Evolutionary conservation across 768 basidiomycete species (phyloP).

Genomic region (Agaricus bisporus): DNA sequence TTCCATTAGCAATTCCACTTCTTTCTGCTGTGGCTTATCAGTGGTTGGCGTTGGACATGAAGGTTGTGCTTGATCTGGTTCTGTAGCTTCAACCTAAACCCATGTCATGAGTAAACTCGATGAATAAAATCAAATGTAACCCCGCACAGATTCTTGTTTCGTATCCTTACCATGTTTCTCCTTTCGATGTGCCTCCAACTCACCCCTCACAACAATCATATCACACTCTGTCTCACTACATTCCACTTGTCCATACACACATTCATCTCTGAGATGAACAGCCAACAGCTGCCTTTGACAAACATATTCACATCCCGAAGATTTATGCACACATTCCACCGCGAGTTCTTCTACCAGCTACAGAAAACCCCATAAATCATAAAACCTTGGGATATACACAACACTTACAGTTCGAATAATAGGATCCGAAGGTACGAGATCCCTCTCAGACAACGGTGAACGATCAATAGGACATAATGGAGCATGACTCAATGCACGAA

Average conservation of each 20-base stretch:
- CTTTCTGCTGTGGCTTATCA: background rate
- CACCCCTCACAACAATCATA: conserved; percentile 37
- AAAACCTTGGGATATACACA: background rate
- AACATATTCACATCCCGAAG: conserved; percentile 53
- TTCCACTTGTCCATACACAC: conserved; percentile 46
- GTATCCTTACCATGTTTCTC: conserved; percentile 13
- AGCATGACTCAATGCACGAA: conserved; percentile 59
- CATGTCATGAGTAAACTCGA: background rate
- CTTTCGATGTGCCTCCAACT: conserved; percentile 25
- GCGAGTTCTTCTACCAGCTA: conserved; percentile 81
- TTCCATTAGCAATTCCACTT: conserved; percentile 31
- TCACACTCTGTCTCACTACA: conserved; percentile 46
- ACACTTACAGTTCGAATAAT: conserved; percentile 67
- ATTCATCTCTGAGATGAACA: conserved; percentile 55
- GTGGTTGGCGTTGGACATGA: background rate
- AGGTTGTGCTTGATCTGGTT: no score
- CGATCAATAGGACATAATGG: conserved; percentile 84
- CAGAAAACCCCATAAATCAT: background rate
- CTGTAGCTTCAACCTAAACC: background rate
- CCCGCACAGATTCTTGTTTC: conserved; percentile 2
- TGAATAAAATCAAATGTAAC: background rate
- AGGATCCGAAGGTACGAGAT: conserved; percentile 62
- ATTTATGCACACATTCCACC: conserved; percentile 62
- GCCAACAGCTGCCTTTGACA: conserved; percentile 65
- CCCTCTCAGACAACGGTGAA: conserved; percentile 49